Conservation (phyloP, 805 yeast genomes). For the Spathaspora boniae region DNA sequence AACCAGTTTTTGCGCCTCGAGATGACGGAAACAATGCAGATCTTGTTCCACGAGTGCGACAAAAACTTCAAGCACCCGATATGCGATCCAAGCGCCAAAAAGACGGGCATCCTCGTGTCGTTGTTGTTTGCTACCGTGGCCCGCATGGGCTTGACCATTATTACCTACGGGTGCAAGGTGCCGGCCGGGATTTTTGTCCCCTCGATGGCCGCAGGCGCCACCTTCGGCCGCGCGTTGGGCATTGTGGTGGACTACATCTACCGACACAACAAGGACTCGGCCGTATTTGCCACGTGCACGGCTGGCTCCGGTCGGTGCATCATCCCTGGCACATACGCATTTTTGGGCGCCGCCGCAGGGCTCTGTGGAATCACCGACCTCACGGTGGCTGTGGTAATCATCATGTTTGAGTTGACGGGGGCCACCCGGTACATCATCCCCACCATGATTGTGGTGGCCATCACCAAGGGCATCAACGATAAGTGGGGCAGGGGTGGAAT, state of each 20-base stretch:
- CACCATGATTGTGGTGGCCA: slow-evolving; percentile 91
- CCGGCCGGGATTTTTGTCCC: slow-evolving; percentile 99
- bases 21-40: slow-evolving; percentile 95
- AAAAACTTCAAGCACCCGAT: slow-evolving; percentile 38
- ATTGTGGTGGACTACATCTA: slow-evolving; percentile 53
- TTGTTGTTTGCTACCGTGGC: slow-evolving; percentile 68
- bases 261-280: slow-evolving; percentile 29
- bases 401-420: slow-evolving; percentile 96
- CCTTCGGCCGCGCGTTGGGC: slow-evolving; percentile 88
- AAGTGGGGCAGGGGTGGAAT: slow-evolving; percentile 79
- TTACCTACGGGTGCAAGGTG: slow-evolving; percentile 88
- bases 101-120: slow-evolving; percentile 43
- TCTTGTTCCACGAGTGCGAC: slow-evolving; percentile 80
- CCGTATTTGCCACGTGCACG: slow-evolving; percentile 30
- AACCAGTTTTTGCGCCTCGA: slow-evolving; percentile 78
- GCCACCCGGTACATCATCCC: slow-evolving; percentile 90
- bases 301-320: slow-evolving; percentile 48
- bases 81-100: slow-evolving; percentile 31
- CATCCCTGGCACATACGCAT: slow-evolving; percentile 93
- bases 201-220: slow-evolving; percentile 94
- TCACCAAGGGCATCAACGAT: slow-evolving; percentile 77
- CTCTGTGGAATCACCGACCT: slow-evolving; percentile 91
- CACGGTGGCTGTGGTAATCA: slow-evolving; percentile 88
- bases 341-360: slow-evolving; percentile 94
- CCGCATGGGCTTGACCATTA: slow-evolving; percentile 66